phyloP scores from a whole-genome alignment of 257 asterid species.

The Ehretia macrophylla region DNA sequence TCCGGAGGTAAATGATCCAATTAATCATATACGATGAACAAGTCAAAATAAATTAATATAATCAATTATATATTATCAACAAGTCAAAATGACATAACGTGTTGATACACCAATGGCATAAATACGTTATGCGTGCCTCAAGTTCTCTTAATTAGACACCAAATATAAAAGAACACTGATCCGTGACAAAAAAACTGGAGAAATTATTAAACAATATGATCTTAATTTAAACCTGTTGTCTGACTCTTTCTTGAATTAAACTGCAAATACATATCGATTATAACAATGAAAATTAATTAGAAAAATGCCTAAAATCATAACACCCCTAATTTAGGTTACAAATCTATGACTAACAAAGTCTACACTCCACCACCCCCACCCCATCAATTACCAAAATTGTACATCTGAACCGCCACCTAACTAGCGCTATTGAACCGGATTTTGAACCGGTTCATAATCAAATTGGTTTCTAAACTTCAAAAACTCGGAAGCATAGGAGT shows the following conservation, averaged over 20 bases:
- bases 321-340: no score
- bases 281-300: conserved; percentile 30
- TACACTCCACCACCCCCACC: conserved; percentile 22
- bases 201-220: not conserved
- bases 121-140: no score
- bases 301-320: conserved; percentile 20
- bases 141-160: no score
- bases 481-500: conserved; percentile 26
- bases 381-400: conserved; percentile 42
- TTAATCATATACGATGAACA: no score
- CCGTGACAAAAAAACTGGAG: not conserved
- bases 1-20: no score
- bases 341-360: conserved; percentile 24
- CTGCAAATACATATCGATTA: conserved; percentile 15
- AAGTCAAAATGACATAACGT: no score
- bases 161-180: no score
- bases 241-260: conserved; percentile 1
- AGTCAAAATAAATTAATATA: no score
- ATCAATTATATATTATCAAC: no score
- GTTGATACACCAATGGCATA: no score
- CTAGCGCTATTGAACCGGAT: conserved; percentile 15
- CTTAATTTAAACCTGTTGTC: not conserved
- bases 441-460: conserved; percentile 7
- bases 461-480: conserved; percentile 19
- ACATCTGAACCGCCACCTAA: conserved; percentile 25